Evolutionary conservation across 495 filamentous ascomycete species (phyloP).

Genomic region (Rhypophila decipiens): DNA sequence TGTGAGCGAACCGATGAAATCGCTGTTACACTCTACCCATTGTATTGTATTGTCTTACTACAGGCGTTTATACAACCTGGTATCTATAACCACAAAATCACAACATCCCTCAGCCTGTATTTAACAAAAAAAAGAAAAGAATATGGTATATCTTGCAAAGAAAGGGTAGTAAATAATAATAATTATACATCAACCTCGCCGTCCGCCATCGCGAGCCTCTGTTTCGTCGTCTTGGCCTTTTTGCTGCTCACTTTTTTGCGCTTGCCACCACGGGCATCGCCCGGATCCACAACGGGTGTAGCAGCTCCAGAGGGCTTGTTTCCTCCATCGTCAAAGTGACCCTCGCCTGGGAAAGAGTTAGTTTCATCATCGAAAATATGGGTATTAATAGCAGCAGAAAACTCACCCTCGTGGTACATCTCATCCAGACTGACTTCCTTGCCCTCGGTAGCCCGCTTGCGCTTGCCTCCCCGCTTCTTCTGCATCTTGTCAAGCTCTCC

Average conservation of each 20-base stretch:
- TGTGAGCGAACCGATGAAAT: too few species aligned
- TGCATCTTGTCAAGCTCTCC: conserved; percentile 58
- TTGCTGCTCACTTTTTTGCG: conserved; percentile 57
- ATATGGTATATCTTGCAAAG: too few species aligned
- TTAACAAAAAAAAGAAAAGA: too few species aligned
- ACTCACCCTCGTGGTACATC: conserved; percentile 96
- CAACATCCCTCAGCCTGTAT: too few species aligned
- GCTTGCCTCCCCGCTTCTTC: conserved; percentile 54
- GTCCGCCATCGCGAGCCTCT: conserved; percentile 81
- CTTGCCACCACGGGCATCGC: conserved; percentile 41
- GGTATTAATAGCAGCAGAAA: neutral
- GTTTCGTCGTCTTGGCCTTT: conserved; percentile 87
- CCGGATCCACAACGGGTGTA: conserved; percentile 63
- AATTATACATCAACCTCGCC: conserved; percentile 47
- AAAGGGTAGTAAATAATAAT: too few species aligned
- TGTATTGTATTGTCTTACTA: too few species aligned
- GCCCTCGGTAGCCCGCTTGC: conserved; percentile 33
- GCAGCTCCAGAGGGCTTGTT: conserved; percentile 77
- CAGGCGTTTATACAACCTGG: too few species aligned
- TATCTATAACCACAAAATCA: too few species aligned
- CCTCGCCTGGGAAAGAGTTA: conserved; percentile 61
- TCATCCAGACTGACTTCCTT: conserved; percentile 71
- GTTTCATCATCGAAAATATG: conserved; percentile 6
- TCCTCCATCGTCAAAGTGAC: conserved; percentile 71
- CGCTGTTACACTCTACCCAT: too few species aligned